Evolutionary conservation across 73 alveolate species (phyloP).

Genomic region (Paraurostyla sp.): DNA sequence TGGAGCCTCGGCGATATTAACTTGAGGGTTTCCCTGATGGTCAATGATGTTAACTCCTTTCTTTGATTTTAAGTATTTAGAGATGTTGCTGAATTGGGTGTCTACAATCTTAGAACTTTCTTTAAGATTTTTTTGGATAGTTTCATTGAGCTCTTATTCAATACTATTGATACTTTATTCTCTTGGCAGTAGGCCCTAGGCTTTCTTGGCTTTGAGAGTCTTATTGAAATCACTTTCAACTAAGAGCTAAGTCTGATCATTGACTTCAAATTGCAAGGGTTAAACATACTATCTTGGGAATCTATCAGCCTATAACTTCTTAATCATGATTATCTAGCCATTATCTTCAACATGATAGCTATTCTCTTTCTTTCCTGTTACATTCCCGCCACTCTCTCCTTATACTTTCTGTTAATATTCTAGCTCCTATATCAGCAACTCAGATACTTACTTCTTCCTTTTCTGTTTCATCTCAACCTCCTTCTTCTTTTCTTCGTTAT

Average conservation of each 20-base stretch:
- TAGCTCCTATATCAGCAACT: not conserved
- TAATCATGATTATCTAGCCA: not conserved
- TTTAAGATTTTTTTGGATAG: not conserved
- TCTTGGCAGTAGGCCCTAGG: not conserved
- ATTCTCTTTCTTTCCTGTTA: not conserved
- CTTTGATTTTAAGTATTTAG: not conserved
- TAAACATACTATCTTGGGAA: not conserved
- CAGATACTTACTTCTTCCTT: not conserved
- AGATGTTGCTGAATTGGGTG: not conserved
- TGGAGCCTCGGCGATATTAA: no score
- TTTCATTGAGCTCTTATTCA: not conserved
- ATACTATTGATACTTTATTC: not conserved
- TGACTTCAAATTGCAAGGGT: not conserved
- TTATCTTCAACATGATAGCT: not conserved
- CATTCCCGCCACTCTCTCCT: no score
- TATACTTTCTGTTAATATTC: not conserved
- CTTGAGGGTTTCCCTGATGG: no score
- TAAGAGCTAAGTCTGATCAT: not conserved
- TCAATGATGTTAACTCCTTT: no score
- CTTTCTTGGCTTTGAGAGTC: not conserved
- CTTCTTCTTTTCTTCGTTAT: not conserved
- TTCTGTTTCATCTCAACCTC: not conserved
- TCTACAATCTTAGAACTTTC: not conserved
- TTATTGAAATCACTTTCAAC: not conserved
- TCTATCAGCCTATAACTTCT: not conserved